phyloP scores from a whole-genome alignment of 2,329 filamentous ascomycete genomes.

The Diaporthe nobilis region DNA sequence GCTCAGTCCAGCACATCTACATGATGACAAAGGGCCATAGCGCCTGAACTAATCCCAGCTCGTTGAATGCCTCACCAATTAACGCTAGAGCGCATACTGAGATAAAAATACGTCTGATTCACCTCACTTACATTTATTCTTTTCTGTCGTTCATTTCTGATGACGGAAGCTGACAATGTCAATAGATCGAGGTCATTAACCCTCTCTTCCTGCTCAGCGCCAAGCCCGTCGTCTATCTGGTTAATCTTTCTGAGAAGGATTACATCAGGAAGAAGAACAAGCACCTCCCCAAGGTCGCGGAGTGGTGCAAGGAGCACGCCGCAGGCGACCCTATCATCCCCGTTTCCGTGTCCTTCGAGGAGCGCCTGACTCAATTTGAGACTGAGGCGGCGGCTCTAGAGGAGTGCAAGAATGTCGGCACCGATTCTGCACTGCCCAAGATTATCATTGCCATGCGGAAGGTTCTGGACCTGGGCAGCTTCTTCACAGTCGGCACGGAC shows the following conservation, averaged over 20 bases:
- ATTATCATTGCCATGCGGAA: slow-evolving; percentile 94
- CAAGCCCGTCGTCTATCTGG: slow-evolving; percentile 96
- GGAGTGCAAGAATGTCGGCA: slow-evolving; percentile 90
- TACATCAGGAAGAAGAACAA: slow-evolving; percentile 99
- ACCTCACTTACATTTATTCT: slow-evolving; percentile 37
- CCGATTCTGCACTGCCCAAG: slow-evolving; percentile 92
- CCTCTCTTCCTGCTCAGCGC: slow-evolving; percentile 94
- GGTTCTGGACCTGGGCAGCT: slow-evolving; percentile 88
- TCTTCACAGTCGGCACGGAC: slow-evolving; percentile 96
- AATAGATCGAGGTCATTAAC: slow-evolving; percentile 96
- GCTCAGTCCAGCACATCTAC: slow-evolving; percentile 40
- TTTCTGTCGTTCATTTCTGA: slow-evolving; percentile 13
- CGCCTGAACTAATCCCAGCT: slow-evolving; percentile 99
- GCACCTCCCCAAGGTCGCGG: slow-evolving; percentile 91
- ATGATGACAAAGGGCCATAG: slow-evolving; percentile 99
- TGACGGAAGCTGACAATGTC: slow-evolving; percentile 49
- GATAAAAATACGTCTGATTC: slow-evolving; percentile 84
- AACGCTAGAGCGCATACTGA: slow-evolving; percentile 87
- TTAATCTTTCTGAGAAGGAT: slow-evolving; percentile 97
- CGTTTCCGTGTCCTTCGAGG: slow-evolving; percentile 93
- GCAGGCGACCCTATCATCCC: slow-evolving; percentile 91
- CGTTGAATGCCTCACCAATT: slow-evolving; percentile 89
- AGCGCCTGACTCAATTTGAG: slow-evolving; percentile 86
- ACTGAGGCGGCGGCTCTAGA: slow-evolving; percentile 82
- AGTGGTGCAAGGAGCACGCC: slow-evolving; percentile 95